Percentiles rank a stretch among this genome's conserved stretches.
These are phyloP conservation scores for Daldinia concentrica DNA, from an alignment of 495 filamentous ascomycete species.

Conservation along the genomic window DNA sequence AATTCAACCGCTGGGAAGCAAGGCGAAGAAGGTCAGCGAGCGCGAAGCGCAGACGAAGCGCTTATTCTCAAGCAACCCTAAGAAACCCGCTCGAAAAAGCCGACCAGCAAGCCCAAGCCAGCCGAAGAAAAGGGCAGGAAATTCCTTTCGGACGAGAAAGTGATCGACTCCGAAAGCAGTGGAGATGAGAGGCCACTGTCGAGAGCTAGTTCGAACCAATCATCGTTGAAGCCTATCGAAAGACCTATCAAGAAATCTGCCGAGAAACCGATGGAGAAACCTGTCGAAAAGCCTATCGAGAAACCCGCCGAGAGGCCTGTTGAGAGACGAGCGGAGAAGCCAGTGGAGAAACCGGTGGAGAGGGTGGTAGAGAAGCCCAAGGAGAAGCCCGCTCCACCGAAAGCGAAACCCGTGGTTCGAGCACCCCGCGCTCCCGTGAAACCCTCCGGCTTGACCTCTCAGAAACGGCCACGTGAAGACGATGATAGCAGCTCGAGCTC, in stretches of 20 bases:
- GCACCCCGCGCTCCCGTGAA: constrained; percentile 44
- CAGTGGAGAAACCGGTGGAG: constrained; percentile 38
- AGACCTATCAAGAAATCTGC: constrained; percentile 37
- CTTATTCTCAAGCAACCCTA: constrained; percentile 57
- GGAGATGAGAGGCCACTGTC: constrained; percentile 57
- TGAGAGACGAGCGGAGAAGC: constrained; percentile 26
- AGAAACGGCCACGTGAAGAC: constrained; percentile 53
- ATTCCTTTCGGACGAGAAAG: constrained; percentile 72
- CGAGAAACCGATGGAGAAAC: constrained; percentile 49
- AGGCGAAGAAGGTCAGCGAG: constrained; percentile 68
- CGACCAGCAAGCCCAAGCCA: constrained; percentile 51
- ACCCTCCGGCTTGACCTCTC: constrained; percentile 46
- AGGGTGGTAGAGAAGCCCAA: constrained; percentile 46
- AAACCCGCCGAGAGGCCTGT: constrained; percentile 40
- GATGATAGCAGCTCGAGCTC: constrained; percentile 63
- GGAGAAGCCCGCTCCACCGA: constrained; percentile 43
- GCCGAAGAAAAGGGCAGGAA: constrained; percentile 43
- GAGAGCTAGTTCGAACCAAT: constrained; percentile 42
- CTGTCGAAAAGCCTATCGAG: constrained; percentile 43
- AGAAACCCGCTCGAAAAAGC: constrained; percentile 58
- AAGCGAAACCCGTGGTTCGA: constrained; percentile 43
- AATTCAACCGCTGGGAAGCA: constrained; percentile 59
- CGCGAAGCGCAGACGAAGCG: constrained; percentile 72
- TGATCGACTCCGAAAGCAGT: constrained; percentile 80
- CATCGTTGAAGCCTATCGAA: constrained; percentile 48